phyloP scores from a whole-genome alignment of 768 basidiomycete species.

The Gelatoporia subvermispora region DNA sequence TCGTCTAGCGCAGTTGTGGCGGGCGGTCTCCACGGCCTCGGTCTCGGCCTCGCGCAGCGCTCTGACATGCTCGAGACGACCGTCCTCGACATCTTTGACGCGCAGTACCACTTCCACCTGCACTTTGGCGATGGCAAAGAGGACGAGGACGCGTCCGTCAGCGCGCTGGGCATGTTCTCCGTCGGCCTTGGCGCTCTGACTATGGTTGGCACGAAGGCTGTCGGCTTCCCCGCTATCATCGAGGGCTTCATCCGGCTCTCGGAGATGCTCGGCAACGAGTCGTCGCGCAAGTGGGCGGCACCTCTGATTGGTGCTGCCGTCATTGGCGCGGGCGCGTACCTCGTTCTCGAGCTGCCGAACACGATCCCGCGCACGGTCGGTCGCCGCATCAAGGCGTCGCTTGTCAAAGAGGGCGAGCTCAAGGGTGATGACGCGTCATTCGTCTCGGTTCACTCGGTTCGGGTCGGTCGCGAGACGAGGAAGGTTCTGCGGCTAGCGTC shows the following conservation, averaged over 20 bases:
- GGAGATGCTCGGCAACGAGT: constrained; percentile 78
- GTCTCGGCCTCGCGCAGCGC: constrained; percentile 75
- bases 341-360: constrained; percentile 81
- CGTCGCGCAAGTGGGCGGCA: constrained; percentile 79
- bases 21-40: constrained; percentile 75
- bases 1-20: constrained; percentile 55
- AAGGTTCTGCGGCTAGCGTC: constrained; percentile 89
- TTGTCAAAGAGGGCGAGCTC: constrained; percentile 46
- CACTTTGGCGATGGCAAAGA: constrained; percentile 57
- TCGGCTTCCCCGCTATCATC: constrained; percentile 72
- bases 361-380: constrained; percentile 90
- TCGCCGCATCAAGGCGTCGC: constrained; percentile 66
- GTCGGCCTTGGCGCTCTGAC: constrained; percentile 83
- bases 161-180: constrained; percentile 66
- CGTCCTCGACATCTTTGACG: constrained; percentile 81
- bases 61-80: constrained; percentile 75
- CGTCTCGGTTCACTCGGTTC: constrained; percentile 59
- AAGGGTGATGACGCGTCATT: constrained; percentile 48
- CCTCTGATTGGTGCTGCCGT: constrained; percentile 78
- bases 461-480: constrained; percentile 81
- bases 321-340: constrained; percentile 70
- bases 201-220: constrained; percentile 79
- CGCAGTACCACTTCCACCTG: constrained; percentile 71
- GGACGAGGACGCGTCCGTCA: constrained; percentile 44
- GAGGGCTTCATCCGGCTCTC: constrained; percentile 72